These are phyloP conservation scores for Phascolomyces articulosus DNA, from an alignment of 371 early-diverging fungal species.

Conservation along the genomic window DNA sequence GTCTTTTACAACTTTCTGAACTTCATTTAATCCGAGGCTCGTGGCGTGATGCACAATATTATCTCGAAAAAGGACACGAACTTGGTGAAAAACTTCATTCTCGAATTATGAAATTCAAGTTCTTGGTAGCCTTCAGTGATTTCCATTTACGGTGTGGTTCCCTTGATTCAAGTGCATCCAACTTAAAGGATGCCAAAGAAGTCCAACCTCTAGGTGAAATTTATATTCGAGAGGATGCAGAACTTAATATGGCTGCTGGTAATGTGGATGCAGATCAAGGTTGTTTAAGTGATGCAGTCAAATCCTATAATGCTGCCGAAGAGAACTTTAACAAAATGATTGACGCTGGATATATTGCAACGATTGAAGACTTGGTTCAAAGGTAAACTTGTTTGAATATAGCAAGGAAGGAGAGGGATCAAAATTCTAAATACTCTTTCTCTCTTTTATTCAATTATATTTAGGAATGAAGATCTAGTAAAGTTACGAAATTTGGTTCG, in stretches of 20 bases:
- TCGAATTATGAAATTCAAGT: slow-evolving; percentile 35
- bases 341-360: slow-evolving; percentile 43
- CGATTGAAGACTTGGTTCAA: slow-evolving; percentile 49
- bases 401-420: no score
- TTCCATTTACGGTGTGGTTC: slow-evolving; percentile 52
- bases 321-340: slow-evolving; percentile 47
- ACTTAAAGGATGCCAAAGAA: slow-evolving; percentile 28
- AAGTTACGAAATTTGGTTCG: not conserved
- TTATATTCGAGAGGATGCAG: slow-evolving; percentile 26
- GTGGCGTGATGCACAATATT: slow-evolving; percentile 70
- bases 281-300: slow-evolving; percentile 42
- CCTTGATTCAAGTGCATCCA: slow-evolving; percentile 40
- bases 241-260: slow-evolving; percentile 44
- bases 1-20: slow-evolving; percentile 52
- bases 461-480: not conserved
- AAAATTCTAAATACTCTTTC: no score
- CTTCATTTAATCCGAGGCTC: slow-evolving; percentile 69
- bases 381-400: slow-evolving; percentile 22
- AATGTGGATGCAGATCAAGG: slow-evolving; percentile 44
- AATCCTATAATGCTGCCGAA: slow-evolving; percentile 47
- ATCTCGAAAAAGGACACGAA: slow-evolving; percentile 57
- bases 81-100: slow-evolving; percentile 59
- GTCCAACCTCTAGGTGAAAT: slow-evolving; percentile 20
- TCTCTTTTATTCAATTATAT: not conserved
- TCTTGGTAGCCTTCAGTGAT: slow-evolving; percentile 58